phyloP scores from a whole-genome alignment of 108 stramenopile species.

The Skeletonema costatum region DNA sequence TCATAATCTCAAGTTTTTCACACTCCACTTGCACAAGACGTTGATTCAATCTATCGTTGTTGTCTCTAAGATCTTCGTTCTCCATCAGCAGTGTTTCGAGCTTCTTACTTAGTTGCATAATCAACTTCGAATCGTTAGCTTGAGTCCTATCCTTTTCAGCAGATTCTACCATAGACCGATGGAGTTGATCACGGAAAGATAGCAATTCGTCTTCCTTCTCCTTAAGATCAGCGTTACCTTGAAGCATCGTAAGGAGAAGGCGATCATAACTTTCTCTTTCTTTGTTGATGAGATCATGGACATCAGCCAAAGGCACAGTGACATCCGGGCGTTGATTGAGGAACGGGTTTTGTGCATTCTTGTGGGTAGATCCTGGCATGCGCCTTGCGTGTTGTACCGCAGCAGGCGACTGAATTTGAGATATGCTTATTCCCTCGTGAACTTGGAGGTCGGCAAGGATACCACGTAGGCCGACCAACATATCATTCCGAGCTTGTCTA shows the following conservation, averaged over 20 bases:
- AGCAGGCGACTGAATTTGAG: conserved; percentile 59
- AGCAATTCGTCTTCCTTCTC: conserved; percentile 88
- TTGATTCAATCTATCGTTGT: conserved; percentile 86
- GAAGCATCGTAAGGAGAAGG: conserved; percentile 81
- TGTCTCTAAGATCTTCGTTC: conserved; percentile 90
- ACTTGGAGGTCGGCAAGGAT: conserved; percentile 89
- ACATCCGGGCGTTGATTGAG: conserved; percentile 52
- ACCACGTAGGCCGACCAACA: conserved; percentile 73
- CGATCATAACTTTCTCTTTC: conserved; percentile 90
- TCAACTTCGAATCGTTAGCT: conserved; percentile 91
- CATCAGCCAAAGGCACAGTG: conserved; percentile 83
- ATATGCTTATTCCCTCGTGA: conserved; percentile 85
- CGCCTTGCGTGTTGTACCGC: conserved; percentile 43
- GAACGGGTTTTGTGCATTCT: conserved; percentile 48
- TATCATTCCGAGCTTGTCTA: conserved; percentile 77
- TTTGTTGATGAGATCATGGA: conserved; percentile 80
- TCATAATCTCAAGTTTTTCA: conserved; percentile 32
- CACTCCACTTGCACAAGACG: conserved; percentile 84
- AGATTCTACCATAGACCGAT: conserved; percentile 64
- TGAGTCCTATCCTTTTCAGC: conserved; percentile 86
- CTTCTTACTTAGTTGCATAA: conserved; percentile 94
- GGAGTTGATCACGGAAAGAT: conserved; percentile 67
- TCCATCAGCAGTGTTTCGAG: conserved; percentile 91
- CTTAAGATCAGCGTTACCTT: conserved; percentile 84
- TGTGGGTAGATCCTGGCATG: conserved; percentile 49